Base-by-base conservation (phyloP, 495 filamentous ascomycete genomes). In the Pyrenopolyporus hunteri region DNA sequence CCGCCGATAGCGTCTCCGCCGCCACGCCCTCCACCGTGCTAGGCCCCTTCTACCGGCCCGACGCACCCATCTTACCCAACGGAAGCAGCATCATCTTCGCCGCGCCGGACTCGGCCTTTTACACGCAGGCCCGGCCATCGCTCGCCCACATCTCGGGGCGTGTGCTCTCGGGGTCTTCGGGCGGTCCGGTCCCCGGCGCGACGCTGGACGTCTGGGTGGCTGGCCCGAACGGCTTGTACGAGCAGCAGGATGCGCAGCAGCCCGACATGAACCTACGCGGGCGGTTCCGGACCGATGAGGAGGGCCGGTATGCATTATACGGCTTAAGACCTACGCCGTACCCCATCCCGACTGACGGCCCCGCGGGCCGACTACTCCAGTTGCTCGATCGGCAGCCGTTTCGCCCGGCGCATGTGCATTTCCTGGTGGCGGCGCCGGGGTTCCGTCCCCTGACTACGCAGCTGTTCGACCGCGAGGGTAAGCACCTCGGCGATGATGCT, bases 331-430 rank as follows among this genome's bases (percentile, higher is more conserved):
- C 89, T 4, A 87, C 85, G 22, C 75, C 83, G n/a, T 92, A 92
- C 69, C 86, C 87, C 1, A 83, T 93, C 40, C 87, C 88, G 0
- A 63, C 75, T 62, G 88, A 91, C 70, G 89, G 87, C 23, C 79
- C 82, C 32, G 82, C 76, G 3, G 78, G 81, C 45, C 74, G 76
- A 54, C 60, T 85, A 14, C 70, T 83, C 35, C 51, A 76, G 36
- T 60, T 88, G 44, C 80, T 91, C 59, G 87, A 90, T 60, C 78
- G 87, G 13, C 86, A 89, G 60, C 84, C 86, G 2, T 85, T 85
- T 72, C 74, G 89, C n/a, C 89, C 89, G 20, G 89, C 85, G 16
- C 89, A 92, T 61, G 88, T 92, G 52, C 89, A 93, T 67, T 88
- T 91, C 64, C 82, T 91, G 60, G 78, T 87, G 65, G 55, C 78